Conservation (phyloP, 2,329 filamentous ascomycete genomes). For the Cladosporium cucumerinum region DNA sequence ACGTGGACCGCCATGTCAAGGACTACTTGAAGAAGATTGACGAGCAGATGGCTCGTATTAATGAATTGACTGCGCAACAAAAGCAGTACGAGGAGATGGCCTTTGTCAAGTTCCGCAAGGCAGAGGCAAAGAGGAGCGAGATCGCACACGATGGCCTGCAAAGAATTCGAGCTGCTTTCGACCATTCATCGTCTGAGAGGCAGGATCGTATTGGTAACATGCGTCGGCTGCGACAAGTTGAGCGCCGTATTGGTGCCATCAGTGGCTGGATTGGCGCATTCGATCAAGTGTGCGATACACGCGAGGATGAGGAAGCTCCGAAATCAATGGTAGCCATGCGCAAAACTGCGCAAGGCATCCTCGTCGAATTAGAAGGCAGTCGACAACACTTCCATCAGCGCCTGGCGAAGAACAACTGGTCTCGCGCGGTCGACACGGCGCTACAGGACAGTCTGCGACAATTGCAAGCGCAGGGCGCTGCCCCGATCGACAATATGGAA, state of each 20-base stretch:
- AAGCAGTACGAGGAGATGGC: slow-evolving; percentile 80
- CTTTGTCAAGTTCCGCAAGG: slow-evolving; percentile 86
- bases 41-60: slow-evolving; percentile 95
- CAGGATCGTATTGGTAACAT: slow-evolving; percentile 75
- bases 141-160: slow-evolving; percentile 73
- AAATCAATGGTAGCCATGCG: slow-evolving; percentile 70
- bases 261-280: slow-evolving; percentile 92
- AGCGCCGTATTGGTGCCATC: slow-evolving; percentile 80
- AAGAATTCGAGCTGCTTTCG: slow-evolving; percentile 78
- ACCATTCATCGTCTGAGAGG: slow-evolving; percentile 72
- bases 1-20: slow-evolving; percentile 98
- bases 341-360: slow-evolving; percentile 82
- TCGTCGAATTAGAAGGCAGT: slow-evolving; percentile 84
- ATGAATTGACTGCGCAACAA: slow-evolving; percentile 88
- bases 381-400: slow-evolving; percentile 86
- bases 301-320: slow-evolving; percentile 66
- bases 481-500: slow-evolving; percentile 59
- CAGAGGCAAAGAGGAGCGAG: slow-evolving; percentile 76
- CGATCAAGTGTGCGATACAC: slow-evolving; percentile 71
- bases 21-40: slow-evolving; percentile 99
- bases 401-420: slow-evolving; percentile 78
- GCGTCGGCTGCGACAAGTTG: slow-evolving; percentile 77
- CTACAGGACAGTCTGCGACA: slow-evolving; percentile 80
- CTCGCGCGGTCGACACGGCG: slow-evolving; percentile 80
- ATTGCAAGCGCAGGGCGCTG: slow-evolving; percentile 65